These are phyloP conservation scores for Phytophthora pseudosyringae DNA, from an alignment of 352 stramenopile species.

Conservation along the genomic window DNA sequence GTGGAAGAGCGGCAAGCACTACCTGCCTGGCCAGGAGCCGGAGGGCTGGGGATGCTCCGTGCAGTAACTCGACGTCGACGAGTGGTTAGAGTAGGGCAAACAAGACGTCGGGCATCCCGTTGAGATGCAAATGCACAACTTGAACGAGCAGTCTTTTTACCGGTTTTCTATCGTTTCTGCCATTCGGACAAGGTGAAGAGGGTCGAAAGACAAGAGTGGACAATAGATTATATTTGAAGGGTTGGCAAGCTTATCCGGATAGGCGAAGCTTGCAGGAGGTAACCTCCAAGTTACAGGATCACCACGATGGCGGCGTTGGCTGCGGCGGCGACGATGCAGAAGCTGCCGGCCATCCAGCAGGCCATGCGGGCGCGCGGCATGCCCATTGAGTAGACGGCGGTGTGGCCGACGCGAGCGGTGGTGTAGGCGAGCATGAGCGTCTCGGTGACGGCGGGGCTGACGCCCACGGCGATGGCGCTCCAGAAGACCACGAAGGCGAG, in stretches of 20 bases:
- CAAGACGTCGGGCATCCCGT: slow-evolving; percentile 8
- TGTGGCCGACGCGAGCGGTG: slow-evolving; percentile 44
- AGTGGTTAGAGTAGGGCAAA: slow-evolving; percentile 23
- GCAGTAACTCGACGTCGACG: slow-evolving; percentile 19
- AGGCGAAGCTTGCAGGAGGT: too few species aligned
- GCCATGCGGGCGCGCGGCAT: slow-evolving; percentile 40
- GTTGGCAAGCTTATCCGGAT: too few species aligned
- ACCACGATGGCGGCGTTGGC: slow-evolving; percentile 1
- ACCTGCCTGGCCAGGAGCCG: slow-evolving; percentile 32
- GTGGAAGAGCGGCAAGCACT: slow-evolving; percentile 67
- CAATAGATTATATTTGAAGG: too few species aligned
- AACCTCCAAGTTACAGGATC: slow-evolving; percentile 23
- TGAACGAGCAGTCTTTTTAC: background rate
- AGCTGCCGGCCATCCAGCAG: slow-evolving; percentile 36
- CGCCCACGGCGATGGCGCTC: slow-evolving; percentile 42
- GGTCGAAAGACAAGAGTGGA: background rate
- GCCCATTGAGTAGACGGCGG: slow-evolving; percentile 45
- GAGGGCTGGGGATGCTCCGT: slow-evolving; percentile 29
- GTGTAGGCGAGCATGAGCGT: slow-evolving; percentile 52
- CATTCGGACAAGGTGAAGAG: background rate
- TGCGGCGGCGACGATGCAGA: slow-evolving; percentile 34
- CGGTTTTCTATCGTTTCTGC: too few species aligned
- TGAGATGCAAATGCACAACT: slow-evolving; percentile 9
- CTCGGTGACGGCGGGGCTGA: slow-evolving; percentile 40
- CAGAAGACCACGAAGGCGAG: slow-evolving; percentile 58